phyloP scores from a whole-genome alignment of 192 early-diverging fungal species.

The Coemansia nantahalensis region DNA sequence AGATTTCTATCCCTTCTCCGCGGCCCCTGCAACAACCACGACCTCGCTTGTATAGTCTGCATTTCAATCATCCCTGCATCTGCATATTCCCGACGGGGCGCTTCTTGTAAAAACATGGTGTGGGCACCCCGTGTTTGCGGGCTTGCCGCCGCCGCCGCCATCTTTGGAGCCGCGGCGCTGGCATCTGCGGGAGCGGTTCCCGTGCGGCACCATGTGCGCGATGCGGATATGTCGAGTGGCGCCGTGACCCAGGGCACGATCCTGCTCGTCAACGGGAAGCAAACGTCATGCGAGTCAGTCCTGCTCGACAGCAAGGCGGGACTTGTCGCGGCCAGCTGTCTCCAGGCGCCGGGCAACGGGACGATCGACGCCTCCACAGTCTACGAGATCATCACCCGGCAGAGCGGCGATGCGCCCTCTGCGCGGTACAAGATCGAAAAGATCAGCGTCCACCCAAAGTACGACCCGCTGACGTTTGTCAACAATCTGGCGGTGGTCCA shows the following conservation, averaged over 20 bases:
- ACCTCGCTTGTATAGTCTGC: background rate
- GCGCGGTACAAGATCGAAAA: constrained; percentile 6
- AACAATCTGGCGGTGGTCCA: constrained; percentile 45
- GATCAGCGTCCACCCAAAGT: constrained; percentile 27
- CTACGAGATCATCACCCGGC: constrained; percentile 23
- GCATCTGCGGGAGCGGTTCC: background rate
- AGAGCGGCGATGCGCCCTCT: constrained; percentile 13
- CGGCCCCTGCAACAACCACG: too few species aligned
- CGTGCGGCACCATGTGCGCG: constrained; percentile 8
- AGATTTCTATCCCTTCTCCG: too few species aligned
- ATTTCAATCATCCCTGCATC: background rate
- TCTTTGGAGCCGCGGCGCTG: background rate
- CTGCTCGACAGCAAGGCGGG: constrained; percentile 37
- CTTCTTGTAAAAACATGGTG: too few species aligned
- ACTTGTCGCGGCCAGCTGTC: constrained; percentile 41
- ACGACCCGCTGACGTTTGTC: constrained; percentile 12
- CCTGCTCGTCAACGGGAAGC: constrained; percentile 21
- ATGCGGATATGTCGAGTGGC: constrained; percentile 14
- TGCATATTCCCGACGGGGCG: background rate
- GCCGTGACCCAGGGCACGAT: constrained; percentile 19
- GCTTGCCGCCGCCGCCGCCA: background rate
- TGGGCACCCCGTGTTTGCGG: too few species aligned
- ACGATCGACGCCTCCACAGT: constrained; percentile 4
- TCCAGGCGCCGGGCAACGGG: constrained; percentile 3
- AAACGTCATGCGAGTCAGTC: constrained; percentile 41